Evolutionary conservation across 352 stramenopile genomes (phyloP).

Genomic region (Aphanomyces euteiches): DNA sequence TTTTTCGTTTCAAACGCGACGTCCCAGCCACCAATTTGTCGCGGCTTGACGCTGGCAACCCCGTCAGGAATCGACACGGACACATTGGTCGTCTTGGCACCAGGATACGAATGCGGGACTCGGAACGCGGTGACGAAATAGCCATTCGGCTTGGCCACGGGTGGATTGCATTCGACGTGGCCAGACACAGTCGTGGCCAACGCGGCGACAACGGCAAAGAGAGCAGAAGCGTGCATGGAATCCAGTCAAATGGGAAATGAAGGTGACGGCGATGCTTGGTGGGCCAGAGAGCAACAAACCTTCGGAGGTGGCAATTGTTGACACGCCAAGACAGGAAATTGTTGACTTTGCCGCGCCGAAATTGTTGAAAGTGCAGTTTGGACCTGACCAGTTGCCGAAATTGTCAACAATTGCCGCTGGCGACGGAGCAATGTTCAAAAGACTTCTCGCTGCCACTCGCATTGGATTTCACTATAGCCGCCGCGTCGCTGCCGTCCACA

Average conservation of each 20-base stretch:
- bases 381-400: too few species aligned
- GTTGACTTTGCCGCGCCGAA: not conserved
- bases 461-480: too few species aligned
- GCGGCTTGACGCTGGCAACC: conserved; percentile 19
- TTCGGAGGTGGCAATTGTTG: not conserved
- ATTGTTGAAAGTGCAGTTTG: not conserved
- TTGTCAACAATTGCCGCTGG: not conserved
- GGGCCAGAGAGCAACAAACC: not conserved
- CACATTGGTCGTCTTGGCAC: conserved; percentile 20
- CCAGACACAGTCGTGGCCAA: conserved; percentile 3
- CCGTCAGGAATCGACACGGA: not conserved
- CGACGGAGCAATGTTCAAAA: too few species aligned
- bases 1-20: not conserved
- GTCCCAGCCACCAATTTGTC: conserved; percentile 25
- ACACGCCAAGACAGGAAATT: not conserved
- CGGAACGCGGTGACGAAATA: conserved; percentile 25
- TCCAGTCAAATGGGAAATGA: conserved; percentile 8
- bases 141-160: conserved; percentile 3
- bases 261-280: not conserved
- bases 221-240: conserved; percentile 7
- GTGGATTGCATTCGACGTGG: conserved; percentile 22
- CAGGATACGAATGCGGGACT: conserved; percentile 24
- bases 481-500: too few species aligned
- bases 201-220: not conserved
- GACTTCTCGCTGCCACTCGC: too few species aligned